phyloP scores from a whole-genome alignment of 225 moss, liverwort and hornwort species.

The Sphagnum tenellum region DNA sequence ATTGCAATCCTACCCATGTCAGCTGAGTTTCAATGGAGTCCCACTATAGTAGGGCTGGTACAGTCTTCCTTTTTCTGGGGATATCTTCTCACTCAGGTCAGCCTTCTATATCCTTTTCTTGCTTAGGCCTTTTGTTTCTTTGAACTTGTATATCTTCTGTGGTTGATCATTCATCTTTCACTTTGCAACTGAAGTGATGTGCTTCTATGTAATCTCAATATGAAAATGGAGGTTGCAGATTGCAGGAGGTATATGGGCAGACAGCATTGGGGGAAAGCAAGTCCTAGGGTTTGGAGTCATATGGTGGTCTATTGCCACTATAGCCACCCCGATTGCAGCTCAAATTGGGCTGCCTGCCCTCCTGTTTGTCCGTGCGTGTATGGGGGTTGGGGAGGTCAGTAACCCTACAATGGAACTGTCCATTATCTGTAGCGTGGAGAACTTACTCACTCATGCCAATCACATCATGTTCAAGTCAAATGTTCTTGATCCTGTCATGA shows the following conservation, averaged over 20 bases:
- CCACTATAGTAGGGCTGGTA: conserved; percentile 83
- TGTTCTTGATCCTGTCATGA: too few relatives aligned
- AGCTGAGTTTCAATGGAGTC: conserved; percentile 75
- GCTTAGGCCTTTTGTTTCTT: too few relatives aligned
- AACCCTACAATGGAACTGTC: too few relatives aligned
- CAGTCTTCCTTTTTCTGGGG: conserved; percentile 99
- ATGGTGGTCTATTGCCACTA: conserved; percentile 97
- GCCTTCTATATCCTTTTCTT: too few relatives aligned
- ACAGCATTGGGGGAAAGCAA: conserved; percentile 95
- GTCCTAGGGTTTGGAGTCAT: conserved; percentile 95
- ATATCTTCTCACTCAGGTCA: conserved; percentile 93
- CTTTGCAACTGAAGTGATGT: not conserved
- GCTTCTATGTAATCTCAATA: not conserved
- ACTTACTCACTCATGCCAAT: too few relatives aligned
- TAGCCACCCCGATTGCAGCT: conserved; percentile 88
- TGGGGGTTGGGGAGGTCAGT: conserved; percentile 94
- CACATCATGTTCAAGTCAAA: too few relatives aligned
- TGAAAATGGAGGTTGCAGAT: conserved; percentile 30
- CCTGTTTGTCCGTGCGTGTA: conserved; percentile 91
- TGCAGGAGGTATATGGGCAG: conserved; percentile 99
- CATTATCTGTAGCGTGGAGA: too few relatives aligned
- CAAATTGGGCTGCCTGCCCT: conserved; percentile 81
- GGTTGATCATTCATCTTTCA: too few relatives aligned
- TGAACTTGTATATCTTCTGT: too few relatives aligned
- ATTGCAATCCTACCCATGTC: conserved; percentile 98